Evolutionary conservation across 1,284 basidiomycete species (phyloP), one percentile per base, ranked within the genome.

Genomic region (Vanrija pseudolonga): DNA sequence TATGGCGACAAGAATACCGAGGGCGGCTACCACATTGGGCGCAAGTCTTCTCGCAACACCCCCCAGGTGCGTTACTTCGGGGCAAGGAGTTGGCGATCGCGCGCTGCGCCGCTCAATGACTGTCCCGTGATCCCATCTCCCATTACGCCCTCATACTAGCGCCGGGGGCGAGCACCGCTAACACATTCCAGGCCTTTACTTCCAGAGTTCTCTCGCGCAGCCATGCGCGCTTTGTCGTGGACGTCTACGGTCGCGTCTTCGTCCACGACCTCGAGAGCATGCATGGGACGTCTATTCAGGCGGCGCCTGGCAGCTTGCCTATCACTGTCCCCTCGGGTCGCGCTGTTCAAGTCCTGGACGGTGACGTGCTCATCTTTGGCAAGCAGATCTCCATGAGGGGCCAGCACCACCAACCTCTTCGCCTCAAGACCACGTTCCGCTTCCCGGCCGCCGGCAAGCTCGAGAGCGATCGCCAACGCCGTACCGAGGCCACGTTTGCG

Each of bases 131-230:
- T 32, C 8, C 14, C 32, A 32, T 14, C 12, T 32, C 11, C 26
- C 26, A 26, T 8, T 26, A 12, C 32, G 32, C 24, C 24, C 24
- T 32, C 32, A 32, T 26, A 26, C 24, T 26, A 26, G 24, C 24
- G 24, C 9, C 24, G 32, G 4, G 4, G 32, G 12, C 8, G 32
- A 14, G 32, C 32, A 32, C 12, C 32, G 32, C 32, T 32, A 15
- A 32, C 32, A 32, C 32, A 32, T 32, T 32, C 32, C 32, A 32
- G 32, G 32, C 32, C 12, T 59, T 66, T 58, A 40, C 52, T 14
- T 64, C 60, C 4, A 60, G 66, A 6, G 61, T 67, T 18, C 48
- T 70, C 20, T 72, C 69, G 4, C 66, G 69, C 42, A 24, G 37
- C 15, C 71, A 73, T 50, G 55, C 61, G 19, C 61, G 64, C 39